Evolutionary conservation across 192 early-diverging fungal genomes (phyloP).

Genomic region (Oehlia diaphana): DNA sequence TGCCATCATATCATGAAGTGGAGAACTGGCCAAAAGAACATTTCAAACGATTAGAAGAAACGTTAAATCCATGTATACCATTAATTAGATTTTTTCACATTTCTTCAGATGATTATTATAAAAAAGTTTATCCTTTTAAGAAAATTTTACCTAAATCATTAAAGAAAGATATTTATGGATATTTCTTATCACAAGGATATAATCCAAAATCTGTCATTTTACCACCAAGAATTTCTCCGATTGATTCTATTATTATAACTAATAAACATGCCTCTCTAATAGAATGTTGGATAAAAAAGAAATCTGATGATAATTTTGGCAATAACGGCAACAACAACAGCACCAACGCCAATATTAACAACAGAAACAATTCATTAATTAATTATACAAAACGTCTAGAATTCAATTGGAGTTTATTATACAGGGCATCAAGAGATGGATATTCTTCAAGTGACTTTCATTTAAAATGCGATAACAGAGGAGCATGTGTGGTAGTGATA

Average conservation of each 20-base stretch:
- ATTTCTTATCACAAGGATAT: not conserved
- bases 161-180: not conserved
- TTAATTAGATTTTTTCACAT: slow-evolving; percentile 18
- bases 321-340: too few relatives aligned
- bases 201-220: too few relatives aligned
- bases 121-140: slow-evolving; percentile 2
- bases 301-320: not conserved
- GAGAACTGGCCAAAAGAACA: slow-evolving; percentile 6
- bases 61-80: not conserved
- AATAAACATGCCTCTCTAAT: slow-evolving; percentile 4
- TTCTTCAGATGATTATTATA: not conserved
- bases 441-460: slow-evolving; percentile 4
- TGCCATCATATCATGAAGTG: not conserved
- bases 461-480: slow-evolving; percentile 16
- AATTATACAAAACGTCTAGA: not conserved
- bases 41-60: not conserved
- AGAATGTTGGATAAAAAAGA: not conserved
- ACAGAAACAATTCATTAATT: not conserved
- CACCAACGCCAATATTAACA: not conserved
- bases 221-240: not conserved
- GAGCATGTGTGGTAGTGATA: not conserved
- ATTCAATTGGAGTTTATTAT: slow-evolving; percentile 5
- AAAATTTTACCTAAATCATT: slow-evolving; percentile 8
- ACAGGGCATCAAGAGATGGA: not conserved
- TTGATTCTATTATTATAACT: slow-evolving; percentile 13